Base-by-base conservation (phyloP, 371 early-diverging fungal genomes). In the Gilbertella persicaria region DNA sequence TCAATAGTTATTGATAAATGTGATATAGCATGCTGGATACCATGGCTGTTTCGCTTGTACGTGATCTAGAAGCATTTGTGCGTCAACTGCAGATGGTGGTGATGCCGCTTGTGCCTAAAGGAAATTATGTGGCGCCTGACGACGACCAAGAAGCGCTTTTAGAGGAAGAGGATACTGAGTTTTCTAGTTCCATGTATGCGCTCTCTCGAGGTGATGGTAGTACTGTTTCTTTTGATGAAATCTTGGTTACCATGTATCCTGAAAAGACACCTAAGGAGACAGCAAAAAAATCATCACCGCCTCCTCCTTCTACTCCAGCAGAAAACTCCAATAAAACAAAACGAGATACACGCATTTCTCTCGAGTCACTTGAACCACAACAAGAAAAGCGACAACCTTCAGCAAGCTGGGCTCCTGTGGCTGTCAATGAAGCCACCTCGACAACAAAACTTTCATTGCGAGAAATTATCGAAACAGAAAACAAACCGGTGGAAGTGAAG, bases 401-500 rank as follows among this genome's bases (percentile, higher is more conserved):
- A 6, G 38, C 52, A 29, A 57, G 64, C 24, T 59, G 64, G 59
- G 41, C 37, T 13, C 5, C 42, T 3, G 19, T 12, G 1, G 2
- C 43, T 29, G 5, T 33, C 1, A 12, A 14, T 24, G 36, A 33
- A 42, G 0, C 12, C 14, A 28, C 24, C 28, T 53, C 53, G 20
- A 17, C 45, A n/a, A 24, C 39, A 4, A 66, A 53, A 30, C 51
- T 56, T 8, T 67, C 71, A 12, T 36, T 74, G 9, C 64, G 75
- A 10, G 67, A 71, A 24, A 67, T 71, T 42, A 35, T 75, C 19
- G 72, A 71, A 21, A 45, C 62, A 36, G 61, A 66, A 46, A 50
- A 50, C 24, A 41, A 45, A 41, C 52, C 51, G 4, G 8, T 2
- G 13, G 19, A n/a, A n/a, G n/a, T n/a, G n/a, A n/a, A n/a, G n/a